phyloP scores from a whole-genome alignment of 805 yeast species.

The Candida tallmaniae region DNA sequence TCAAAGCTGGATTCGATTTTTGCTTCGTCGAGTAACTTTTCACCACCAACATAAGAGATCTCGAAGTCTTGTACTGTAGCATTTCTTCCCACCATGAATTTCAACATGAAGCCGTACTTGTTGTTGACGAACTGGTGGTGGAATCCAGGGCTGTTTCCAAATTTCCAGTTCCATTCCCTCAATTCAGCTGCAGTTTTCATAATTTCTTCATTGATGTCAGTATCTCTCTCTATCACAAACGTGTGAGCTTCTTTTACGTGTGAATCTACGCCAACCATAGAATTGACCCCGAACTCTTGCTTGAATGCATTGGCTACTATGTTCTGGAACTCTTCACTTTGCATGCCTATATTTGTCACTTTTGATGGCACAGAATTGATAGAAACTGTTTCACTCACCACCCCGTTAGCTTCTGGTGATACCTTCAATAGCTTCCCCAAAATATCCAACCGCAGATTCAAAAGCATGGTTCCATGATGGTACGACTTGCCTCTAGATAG shows the following conservation, averaged over 20 bases:
- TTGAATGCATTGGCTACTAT: conserved; percentile 40
- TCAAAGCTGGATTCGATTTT: conserved; percentile 26
- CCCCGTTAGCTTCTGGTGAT: conserved; percentile 34
- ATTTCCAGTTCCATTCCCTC: conserved; percentile 67
- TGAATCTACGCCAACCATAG: conserved; percentile 29
- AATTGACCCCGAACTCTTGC: conserved; percentile 25
- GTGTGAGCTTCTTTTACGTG: conserved; percentile 19
- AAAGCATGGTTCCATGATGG: conserved; percentile 95
- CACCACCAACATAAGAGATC: neutral
- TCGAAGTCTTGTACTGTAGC: conserved; percentile 22
- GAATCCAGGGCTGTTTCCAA: conserved; percentile 74
- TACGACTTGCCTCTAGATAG: conserved; percentile 76
- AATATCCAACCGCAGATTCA: conserved; percentile 57
- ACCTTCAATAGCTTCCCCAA: conserved; percentile 58
- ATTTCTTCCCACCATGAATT: conserved; percentile 45
- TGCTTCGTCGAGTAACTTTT: conserved; percentile 7
- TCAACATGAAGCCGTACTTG: conserved; percentile 26
- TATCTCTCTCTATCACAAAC: conserved; percentile 19
- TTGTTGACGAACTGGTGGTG: conserved; percentile 43
- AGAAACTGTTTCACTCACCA: conserved; percentile 43
- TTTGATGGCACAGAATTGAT: conserved; percentile 78
- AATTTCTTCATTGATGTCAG: conserved; percentile 37
- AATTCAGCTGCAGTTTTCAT: conserved; percentile 37
- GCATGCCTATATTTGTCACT: conserved; percentile 62
- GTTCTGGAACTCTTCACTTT: conserved; percentile 42